Evolutionary conservation across 768 basidiomycete species (phyloP).

Genomic region (Boletus insuetus): DNA sequence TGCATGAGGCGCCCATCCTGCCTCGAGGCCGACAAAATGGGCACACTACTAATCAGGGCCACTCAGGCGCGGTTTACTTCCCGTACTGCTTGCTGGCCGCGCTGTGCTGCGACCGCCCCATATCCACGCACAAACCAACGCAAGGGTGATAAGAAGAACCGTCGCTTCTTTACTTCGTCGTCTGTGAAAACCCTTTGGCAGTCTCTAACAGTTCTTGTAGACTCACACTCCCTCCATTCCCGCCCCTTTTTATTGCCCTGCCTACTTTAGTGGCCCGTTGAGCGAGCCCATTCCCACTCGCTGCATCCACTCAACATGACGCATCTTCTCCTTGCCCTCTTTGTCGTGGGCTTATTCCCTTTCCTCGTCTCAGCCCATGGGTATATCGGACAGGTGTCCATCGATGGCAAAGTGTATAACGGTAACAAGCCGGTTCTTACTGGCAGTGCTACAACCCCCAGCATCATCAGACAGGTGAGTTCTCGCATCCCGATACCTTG

Average conservation of each 20-base stretch:
- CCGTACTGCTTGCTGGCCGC: slow-evolving; percentile 2
- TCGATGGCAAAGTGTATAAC: slow-evolving; percentile 27
- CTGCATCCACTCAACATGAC: slow-evolving; percentile 10
- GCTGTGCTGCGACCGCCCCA: slow-evolving; percentile 15
- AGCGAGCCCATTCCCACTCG: slow-evolving; percentile 11
- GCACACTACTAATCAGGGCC: slow-evolving; percentile 7
- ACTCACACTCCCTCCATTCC: background rate
- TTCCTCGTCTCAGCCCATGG: slow-evolving; percentile 30
- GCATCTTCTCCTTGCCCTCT: slow-evolving; percentile 7
- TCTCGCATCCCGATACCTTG: background rate
- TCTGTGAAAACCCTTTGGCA: background rate
- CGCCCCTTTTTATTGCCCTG: slow-evolving; percentile 4
- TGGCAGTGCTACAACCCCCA: slow-evolving; percentile 32
- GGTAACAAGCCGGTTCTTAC: slow-evolving; percentile 26
- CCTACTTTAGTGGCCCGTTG: slow-evolving; percentile 19
- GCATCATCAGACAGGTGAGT: slow-evolving; percentile 43
- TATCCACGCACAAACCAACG: slow-evolving; percentile 13
- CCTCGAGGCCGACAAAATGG: slow-evolving; percentile 15
- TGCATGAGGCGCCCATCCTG: slow-evolving; percentile 5
- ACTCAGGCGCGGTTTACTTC: background rate
- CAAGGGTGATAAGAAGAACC: slow-evolving; percentile 18
- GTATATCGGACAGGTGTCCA: slow-evolving; percentile 28
- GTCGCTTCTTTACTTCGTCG: background rate
- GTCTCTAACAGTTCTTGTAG: too few relatives aligned
- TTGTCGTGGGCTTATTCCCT: slow-evolving; percentile 14